A percentile compares a stretch with the other conserved stretches of the same genome.
phyloP scores from a whole-genome alignment of 2,329 filamentous ascomycete species.

The Fusarium goolgardi region DNA sequence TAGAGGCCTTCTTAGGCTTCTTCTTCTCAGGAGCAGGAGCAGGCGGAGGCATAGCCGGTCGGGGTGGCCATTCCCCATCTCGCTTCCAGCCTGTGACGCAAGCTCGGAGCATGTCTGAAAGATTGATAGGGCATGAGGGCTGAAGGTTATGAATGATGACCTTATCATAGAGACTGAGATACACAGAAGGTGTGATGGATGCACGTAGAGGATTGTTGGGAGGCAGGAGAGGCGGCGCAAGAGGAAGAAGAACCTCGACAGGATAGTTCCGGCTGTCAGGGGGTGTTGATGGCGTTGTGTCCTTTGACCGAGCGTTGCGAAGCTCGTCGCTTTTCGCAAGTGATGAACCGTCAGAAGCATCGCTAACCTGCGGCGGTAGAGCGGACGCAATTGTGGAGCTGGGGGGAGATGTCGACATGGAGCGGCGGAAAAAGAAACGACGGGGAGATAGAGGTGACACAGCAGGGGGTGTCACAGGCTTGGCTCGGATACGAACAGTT shows the following conservation, averaged over 20 bases:
- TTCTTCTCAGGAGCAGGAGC: conserved; percentile 55
- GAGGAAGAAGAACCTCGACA: conserved; percentile 74
- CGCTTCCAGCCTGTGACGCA: conserved; percentile 93
- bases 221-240: conserved; percentile 79
- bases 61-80: conserved; percentile 89
- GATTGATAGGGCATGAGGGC: conserved; percentile 88
- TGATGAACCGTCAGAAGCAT: conserved; percentile 57
- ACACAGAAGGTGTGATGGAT: conserved; percentile 78
- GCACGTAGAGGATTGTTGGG: conserved; percentile 79
- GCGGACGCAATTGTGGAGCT: conserved; percentile 42
- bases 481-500: conserved; percentile 65
- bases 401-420: conserved; percentile 56
- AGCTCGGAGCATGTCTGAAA: conserved; percentile 81
- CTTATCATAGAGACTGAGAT: conserved; percentile 89
- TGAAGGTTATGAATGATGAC: conserved; percentile 83
- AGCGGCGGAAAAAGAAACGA: conserved; percentile 63
- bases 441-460: conserved; percentile 60
- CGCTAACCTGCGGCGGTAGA: conserved; percentile 44
- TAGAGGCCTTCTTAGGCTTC: conserved; percentile 49
- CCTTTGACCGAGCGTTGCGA: conserved; percentile 50
- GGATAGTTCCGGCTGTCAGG: conserved; percentile 54
- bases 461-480: conserved; percentile 55
- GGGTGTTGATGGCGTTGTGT: conserved; percentile 49
- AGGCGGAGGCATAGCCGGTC: conserved; percentile 57
- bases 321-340: conserved; percentile 54